These are phyloP conservation scores for Fusarium torulosum DNA, from an alignment of 2,329 filamentous ascomycete species.

Conservation along the genomic window DNA sequence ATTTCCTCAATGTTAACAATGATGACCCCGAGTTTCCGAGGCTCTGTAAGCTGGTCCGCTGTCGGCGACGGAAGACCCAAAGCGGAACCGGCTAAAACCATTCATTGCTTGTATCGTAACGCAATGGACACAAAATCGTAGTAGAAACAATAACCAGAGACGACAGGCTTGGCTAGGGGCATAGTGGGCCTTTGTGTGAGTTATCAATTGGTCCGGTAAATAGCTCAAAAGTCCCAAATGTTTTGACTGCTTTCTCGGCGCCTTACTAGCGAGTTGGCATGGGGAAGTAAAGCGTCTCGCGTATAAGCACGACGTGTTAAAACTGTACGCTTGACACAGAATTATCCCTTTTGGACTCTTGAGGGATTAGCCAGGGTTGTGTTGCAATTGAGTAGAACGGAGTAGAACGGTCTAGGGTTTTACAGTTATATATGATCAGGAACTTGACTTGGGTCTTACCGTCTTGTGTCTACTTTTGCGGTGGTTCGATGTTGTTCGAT, in stretches of 20 bases:
- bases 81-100: conserved; percentile 28
- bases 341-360: not conserved
- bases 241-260: conserved; percentile 17
- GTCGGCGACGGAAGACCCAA: conserved; percentile 36
- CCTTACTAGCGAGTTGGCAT: conserved; percentile 23
- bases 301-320: conserved; percentile 10
- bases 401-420: conserved; percentile 9
- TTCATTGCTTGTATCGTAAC: not conserved
- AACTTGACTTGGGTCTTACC: not conserved
- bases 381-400: not conserved
- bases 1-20: conserved; percentile 56
- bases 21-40: conserved; percentile 26
- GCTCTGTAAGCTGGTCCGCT: conserved; percentile 32
- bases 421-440: conserved; percentile 2
- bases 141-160: conserved; percentile 16
- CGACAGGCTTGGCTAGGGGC: conserved; percentile 13
- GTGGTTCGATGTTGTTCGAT: conserved; percentile 15
- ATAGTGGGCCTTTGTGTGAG: conserved; percentile 14
- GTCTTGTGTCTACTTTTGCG: not conserved
- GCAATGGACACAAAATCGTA: conserved; percentile 13
- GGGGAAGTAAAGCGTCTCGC: conserved; percentile 4
- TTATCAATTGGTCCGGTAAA: conserved; percentile 40
- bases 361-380: not conserved
- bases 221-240: conserved; percentile 3
- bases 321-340: conserved; percentile 1